Conservation (phyloP, 2,329 filamentous ascomycete species). For the Pseudomassariella vexata region DNA sequence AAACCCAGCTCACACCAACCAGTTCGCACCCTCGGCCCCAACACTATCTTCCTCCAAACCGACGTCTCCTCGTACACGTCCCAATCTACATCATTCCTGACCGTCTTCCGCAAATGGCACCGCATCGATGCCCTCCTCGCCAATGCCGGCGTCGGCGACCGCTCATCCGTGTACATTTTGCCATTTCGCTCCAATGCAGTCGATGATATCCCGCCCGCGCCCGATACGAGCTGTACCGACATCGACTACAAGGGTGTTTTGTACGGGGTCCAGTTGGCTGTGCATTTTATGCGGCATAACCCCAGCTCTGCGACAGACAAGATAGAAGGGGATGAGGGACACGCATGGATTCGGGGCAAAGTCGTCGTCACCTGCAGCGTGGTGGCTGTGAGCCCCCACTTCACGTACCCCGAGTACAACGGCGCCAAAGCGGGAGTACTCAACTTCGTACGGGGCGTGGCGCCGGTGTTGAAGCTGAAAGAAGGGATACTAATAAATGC, state of each 20-base stretch:
- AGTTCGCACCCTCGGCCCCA: slow-evolving; percentile 10
- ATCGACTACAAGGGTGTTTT: slow-evolving; percentile 45
- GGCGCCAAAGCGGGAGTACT: slow-evolving; percentile 44
- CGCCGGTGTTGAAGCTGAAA: slow-evolving; percentile 33
- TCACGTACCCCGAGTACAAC: slow-evolving; percentile 40
- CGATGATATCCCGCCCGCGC: slow-evolving; percentile 31
- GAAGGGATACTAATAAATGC: slow-evolving; percentile 43
- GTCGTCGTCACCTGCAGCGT: slow-evolving; percentile 5
- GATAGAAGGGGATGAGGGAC: slow-evolving; percentile 29
- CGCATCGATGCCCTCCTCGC: slow-evolving; percentile 42
- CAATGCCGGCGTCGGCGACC: slow-evolving; percentile 45
- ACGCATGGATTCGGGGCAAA: slow-evolving; percentile 22
- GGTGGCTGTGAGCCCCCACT: slow-evolving; percentile 24
- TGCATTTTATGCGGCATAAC: slow-evolving; percentile 49
- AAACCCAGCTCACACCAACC: neutral
- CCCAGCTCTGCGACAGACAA: slow-evolving; percentile 31
- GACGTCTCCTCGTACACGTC: slow-evolving; percentile 41
- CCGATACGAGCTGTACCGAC: slow-evolving; percentile 39
- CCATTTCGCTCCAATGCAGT: slow-evolving; percentile 10
- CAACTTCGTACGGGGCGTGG: slow-evolving; percentile 31
- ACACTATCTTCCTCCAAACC: slow-evolving; percentile 34
- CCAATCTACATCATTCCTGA: slow-evolving; percentile 34
- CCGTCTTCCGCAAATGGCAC: slow-evolving; percentile 35
- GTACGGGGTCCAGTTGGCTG: slow-evolving; percentile 42
- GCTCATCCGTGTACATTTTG: slow-evolving; percentile 36